phyloP scores from a whole-genome alignment of 352 stramenopile genomes.

The Globisporangium recalcitrans region DNA sequence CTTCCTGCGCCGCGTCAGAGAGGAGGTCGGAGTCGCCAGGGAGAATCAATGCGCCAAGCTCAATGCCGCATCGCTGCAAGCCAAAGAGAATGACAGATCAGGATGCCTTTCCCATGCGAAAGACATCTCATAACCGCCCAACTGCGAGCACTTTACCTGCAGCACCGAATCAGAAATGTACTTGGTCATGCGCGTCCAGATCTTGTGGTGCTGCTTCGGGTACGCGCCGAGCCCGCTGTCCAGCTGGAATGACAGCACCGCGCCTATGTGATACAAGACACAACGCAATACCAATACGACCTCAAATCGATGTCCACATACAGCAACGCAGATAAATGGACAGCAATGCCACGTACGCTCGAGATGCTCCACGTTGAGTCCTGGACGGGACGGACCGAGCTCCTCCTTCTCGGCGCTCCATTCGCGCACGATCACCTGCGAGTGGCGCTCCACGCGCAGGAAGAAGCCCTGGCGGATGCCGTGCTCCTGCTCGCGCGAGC shows the following conservation, averaged over 20 bases:
- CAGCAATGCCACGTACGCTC: constrained; percentile 38
- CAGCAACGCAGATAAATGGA: not conserved
- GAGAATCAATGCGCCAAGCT: constrained; percentile 57
- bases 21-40: constrained; percentile 59
- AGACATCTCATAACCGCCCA: not conserved
- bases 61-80: constrained; percentile 59
- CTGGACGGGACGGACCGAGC: constrained; percentile 42
- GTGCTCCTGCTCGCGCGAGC: constrained; percentile 67
- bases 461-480: constrained; percentile 85
- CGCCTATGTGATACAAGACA: constrained; percentile 22
- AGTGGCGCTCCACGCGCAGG: constrained; percentile 46
- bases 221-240: constrained; percentile 76
- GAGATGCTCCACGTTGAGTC: constrained; percentile 64
- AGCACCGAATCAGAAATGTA: constrained; percentile 63
- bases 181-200: constrained; percentile 62
- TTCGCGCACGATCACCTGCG: constrained; percentile 67
- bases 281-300: not conserved
- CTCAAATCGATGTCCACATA: not conserved
- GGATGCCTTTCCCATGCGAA: not conserved
- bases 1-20: constrained; percentile 15
- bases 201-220: constrained; percentile 69
- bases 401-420: constrained; percentile 80
- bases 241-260: constrained; percentile 73
- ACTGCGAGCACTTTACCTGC: constrained; percentile 27
- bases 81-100: not conserved